These are phyloP conservation scores for Hippophae rhamnoides DNA, from an alignment of 306 rosid genomes.

Conservation along the genomic window DNA sequence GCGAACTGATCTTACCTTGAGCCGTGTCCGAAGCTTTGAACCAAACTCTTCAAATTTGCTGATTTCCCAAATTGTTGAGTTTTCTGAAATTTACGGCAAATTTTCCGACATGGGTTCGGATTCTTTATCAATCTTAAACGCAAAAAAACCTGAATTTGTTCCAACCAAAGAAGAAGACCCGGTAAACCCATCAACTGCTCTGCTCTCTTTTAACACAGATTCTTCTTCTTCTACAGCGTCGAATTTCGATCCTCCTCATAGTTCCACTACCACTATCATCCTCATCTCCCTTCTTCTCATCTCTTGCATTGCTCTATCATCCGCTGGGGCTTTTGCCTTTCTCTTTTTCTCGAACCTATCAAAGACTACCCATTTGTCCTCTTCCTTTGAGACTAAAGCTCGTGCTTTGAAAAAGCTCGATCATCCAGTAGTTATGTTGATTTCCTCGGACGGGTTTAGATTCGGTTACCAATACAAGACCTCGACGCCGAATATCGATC, in stretches of 20 bases:
- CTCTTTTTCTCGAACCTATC: conserved; percentile 48
- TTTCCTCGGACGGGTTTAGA: conserved; percentile 91
- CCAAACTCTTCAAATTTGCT: not conserved
- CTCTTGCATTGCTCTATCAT: conserved; percentile 55
- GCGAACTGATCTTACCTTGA: no score
- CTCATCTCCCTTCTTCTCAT: conserved; percentile 51
- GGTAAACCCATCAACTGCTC: conserved; percentile 37
- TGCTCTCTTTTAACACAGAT: conserved; percentile 66
- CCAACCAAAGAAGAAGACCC: conserved; percentile 45
- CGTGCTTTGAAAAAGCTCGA: conserved; percentile 59
- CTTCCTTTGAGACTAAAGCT: conserved; percentile 16
- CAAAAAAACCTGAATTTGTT: conserved; percentile 28
- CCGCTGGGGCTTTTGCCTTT: conserved; percentile 61
- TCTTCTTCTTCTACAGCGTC: conserved; percentile 19
- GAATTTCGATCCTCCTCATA: conserved; percentile 11
- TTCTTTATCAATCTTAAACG: conserved; percentile 21
- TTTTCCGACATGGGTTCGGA: conserved; percentile 46
- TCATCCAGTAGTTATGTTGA: conserved; percentile 50
- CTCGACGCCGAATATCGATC: conserved; percentile 49
- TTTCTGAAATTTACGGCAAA: not conserved
- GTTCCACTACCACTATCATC: conserved; percentile 27
- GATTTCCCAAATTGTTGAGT: not conserved
- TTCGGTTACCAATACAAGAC: conserved; percentile 96
- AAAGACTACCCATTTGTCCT: not conserved
- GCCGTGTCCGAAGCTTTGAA: no score